These are phyloP conservation scores for Quercus glauca DNA, from an alignment of 306 rosid genomes.

Conservation along the genomic window DNA sequence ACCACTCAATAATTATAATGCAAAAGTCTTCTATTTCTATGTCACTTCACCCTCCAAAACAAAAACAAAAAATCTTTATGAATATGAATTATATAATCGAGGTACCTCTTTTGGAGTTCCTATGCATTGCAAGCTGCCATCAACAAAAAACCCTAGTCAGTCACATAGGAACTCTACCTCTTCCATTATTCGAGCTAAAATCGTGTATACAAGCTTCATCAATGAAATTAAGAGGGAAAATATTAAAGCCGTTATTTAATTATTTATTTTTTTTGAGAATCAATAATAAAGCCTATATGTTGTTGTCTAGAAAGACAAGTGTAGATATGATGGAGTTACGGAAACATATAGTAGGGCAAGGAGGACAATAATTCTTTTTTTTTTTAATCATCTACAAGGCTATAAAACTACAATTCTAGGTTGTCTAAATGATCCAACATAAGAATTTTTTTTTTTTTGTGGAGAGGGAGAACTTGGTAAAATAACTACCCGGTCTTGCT, in stretches of 20 bases:
- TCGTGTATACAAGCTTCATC: constrained; percentile 18
- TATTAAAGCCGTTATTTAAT: background rate
- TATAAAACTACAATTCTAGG: too few relatives aligned
- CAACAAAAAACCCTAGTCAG: constrained; percentile 75
- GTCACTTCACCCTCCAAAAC: too few relatives aligned
- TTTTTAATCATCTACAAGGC: too few relatives aligned
- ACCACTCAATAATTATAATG: too few relatives aligned
- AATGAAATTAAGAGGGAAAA: background rate
- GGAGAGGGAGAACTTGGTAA: constrained; percentile 56
- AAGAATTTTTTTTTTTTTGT: background rate
- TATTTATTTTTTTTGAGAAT: too few relatives aligned
- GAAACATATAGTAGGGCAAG: background rate
- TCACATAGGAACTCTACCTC: constrained; percentile 86
- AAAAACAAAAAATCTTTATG: too few relatives aligned
- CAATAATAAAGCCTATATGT: too few relatives aligned
- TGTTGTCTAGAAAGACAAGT: too few relatives aligned
- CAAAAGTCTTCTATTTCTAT: too few relatives aligned
- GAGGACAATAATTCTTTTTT: too few relatives aligned
- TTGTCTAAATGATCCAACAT: too few relatives aligned
- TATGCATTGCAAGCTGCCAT: constrained; percentile 83
- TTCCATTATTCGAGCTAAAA: constrained; percentile 89
- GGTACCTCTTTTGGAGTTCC: constrained; percentile 87
- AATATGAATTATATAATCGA: background rate
- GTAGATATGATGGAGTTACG: background rate
- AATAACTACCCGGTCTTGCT: constrained; percentile 72